phyloP scores from a whole-genome alignment of 441 rosid species.

The Adansonia rubrostipa region DNA sequence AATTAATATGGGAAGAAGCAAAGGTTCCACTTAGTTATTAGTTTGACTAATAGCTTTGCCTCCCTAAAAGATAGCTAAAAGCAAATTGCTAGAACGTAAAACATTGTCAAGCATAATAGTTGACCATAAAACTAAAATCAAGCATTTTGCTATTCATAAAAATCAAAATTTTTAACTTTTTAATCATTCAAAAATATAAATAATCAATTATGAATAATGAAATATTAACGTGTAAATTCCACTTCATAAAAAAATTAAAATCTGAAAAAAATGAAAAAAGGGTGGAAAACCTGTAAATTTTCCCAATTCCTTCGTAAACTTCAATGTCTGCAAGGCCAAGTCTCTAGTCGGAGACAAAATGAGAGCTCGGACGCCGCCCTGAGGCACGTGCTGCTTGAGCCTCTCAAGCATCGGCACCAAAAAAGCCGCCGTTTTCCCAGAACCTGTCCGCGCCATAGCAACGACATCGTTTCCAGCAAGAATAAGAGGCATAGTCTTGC shows the following conservation, averaged over 20 bases:
- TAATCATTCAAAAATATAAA: not conserved
- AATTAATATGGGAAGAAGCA: not conserved
- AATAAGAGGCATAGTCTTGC: conserved; percentile 94
- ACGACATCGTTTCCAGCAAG: conserved; percentile 89
- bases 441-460: conserved; percentile 98
- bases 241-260: not conserved
- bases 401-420: conserved; percentile 88
- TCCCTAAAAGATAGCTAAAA: not conserved
- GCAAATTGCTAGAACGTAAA: not conserved
- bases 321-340: conserved; percentile 87
- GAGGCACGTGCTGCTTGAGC: conserved; percentile 75
- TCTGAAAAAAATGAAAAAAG: not conserved
- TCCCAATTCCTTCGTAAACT: conserved; percentile 85
- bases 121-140: not conserved
- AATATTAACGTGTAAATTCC: not conserved
- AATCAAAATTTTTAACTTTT: not conserved
- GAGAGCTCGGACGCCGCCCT: conserved; percentile 81
- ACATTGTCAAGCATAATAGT: not conserved
- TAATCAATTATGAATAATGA: not conserved
- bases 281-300: conserved; percentile 64
- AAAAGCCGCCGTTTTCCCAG: conserved; percentile 96
- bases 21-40: not conserved
- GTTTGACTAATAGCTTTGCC: not conserved
- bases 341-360: conserved; percentile 92
- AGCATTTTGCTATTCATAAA: not conserved